These are phyloP conservation scores for Petrea volubilis DNA, from an alignment of 257 asterid species.

Conservation along the genomic window DNA sequence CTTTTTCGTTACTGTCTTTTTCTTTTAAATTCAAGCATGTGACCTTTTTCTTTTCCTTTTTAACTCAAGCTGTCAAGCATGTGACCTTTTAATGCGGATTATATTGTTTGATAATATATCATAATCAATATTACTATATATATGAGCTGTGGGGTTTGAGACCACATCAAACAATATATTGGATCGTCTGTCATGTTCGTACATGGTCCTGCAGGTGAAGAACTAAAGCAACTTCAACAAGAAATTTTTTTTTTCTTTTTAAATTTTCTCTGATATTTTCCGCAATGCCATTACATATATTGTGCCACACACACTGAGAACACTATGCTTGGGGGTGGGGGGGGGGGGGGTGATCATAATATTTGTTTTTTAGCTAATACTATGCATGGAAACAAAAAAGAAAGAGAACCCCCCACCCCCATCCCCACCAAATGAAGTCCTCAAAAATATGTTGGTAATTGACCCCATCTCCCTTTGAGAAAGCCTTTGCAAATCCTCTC, in stretches of 20 bases:
- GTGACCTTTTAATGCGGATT: too few relatives aligned
- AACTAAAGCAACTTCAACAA: neutral
- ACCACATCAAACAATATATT: neutral
- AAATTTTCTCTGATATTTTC: neutral
- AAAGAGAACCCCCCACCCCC: neutral
- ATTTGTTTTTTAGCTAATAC: neutral
- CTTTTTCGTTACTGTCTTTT: too few relatives aligned
- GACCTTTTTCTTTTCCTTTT: too few relatives aligned
- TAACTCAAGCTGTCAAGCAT: too few relatives aligned
- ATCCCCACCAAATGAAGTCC: neutral
- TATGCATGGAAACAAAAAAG: neutral
- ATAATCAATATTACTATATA: too few relatives aligned
- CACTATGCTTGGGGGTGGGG: neutral
- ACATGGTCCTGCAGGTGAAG: neutral
- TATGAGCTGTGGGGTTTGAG: too few relatives aligned
- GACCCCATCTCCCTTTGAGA: constrained; percentile 43
- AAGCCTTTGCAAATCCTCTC: constrained; percentile 59
- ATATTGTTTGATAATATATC: too few relatives aligned
- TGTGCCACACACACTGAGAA: neutral
- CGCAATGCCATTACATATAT: neutral
- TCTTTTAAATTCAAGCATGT: too few relatives aligned
- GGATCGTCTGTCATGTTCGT: neutral
- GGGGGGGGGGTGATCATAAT: too few relatives aligned
- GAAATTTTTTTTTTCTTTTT: neutral
- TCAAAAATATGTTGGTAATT: constrained; percentile 8